Evolutionary conservation across 1,284 basidiomycete species (phyloP), one percentile per base, ranked within the genome.

Genomic region (Somion occarium): DNA sequence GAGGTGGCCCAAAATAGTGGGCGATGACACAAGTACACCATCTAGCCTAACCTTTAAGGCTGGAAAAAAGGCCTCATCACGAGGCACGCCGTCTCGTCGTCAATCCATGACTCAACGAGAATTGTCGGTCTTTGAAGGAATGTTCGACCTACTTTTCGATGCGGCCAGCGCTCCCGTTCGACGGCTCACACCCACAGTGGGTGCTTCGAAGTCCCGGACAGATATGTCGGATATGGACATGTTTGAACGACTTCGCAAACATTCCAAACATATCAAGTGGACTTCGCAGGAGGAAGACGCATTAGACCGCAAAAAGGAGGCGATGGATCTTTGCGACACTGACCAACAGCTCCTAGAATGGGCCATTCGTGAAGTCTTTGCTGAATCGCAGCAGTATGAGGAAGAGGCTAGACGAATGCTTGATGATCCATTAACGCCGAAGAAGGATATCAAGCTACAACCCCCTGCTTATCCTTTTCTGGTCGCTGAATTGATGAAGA

Each of bases 271-370:
- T 30, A 58, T 73, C 45, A 74, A 73, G 53, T 80, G 77, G 77
- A 77, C 77, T 2, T 71, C 71, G 2, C 73, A 75, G 50, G 70
- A 71, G 26, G 77, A 81, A 51, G 73, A 81, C 56, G 73, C 80
- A 51, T 69, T 91, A n/a, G 91, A 93, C 60, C 70, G 76, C 30
- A 83, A 88, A 61, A 83, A 82, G 63, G 90, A 93, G 62, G 79
- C 82, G 53, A 86, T 94, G 72, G 78, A 85, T 44, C 60, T 80
- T 4, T 88, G 88, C 57, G 68, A 74, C 20, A 85, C 79, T 1
- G 90, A 93, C 61, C 71, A 81, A 46, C 79, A 88, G 51, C 73
- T 94, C 24, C 71, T 94, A 34, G 75, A 82, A 39, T 95, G 91
- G 91, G 82, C 88, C 11, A 73, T 78, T 60, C 67, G 72, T 18